Conservation (phyloP, 208 protist genomes). For the Crithidia brevicula region DNA sequence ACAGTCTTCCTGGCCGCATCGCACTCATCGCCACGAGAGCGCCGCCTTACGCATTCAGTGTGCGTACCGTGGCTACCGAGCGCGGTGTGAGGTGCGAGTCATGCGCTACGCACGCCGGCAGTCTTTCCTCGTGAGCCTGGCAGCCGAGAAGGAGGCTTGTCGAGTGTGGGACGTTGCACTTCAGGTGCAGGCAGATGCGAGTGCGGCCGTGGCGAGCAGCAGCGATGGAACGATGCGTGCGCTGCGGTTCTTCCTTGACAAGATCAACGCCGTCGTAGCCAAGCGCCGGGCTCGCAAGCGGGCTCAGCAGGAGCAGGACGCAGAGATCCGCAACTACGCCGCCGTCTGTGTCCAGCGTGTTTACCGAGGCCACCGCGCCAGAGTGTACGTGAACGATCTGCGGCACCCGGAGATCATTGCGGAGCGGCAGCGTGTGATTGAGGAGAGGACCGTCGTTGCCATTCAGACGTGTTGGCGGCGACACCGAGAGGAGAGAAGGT, state of each 20-base stretch:
- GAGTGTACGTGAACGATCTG: conserved; percentile 37
- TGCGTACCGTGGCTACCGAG: conserved; percentile 67
- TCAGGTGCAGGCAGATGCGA: conserved; percentile 34
- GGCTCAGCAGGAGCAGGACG: conserved; percentile 25
- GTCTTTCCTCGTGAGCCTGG: conserved; percentile 42
- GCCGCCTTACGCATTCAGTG: conserved; percentile 83
- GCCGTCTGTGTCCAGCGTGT: conserved; percentile 67
- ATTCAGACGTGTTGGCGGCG: conserved; percentile 40
- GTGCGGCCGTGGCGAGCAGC: conserved; percentile 9
- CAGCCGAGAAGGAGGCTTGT: conserved; percentile 44
- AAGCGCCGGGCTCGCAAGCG: conserved; percentile 46
- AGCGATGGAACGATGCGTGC: conserved; percentile 30
- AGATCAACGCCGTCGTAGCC: conserved; percentile 57
- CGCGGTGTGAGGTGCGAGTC: conserved; percentile 34
- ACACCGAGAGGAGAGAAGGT: conserved; percentile 14
- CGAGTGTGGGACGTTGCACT: conserved; percentile 57
- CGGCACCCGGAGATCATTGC: conserved; percentile 48
- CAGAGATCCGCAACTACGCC: conserved; percentile 42
- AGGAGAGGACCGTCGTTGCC: not conserved
- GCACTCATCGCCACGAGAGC: conserved; percentile 83
- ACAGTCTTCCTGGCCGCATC: conserved; percentile 55
- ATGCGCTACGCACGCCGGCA: conserved; percentile 52
- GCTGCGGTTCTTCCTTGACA: conserved; percentile 60
- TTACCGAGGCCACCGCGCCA: conserved; percentile 56
- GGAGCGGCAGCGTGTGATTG: not conserved